Evolutionary conservation across 208 protist species (phyloP).

Genomic region (Leishmania aethiopica): DNA sequence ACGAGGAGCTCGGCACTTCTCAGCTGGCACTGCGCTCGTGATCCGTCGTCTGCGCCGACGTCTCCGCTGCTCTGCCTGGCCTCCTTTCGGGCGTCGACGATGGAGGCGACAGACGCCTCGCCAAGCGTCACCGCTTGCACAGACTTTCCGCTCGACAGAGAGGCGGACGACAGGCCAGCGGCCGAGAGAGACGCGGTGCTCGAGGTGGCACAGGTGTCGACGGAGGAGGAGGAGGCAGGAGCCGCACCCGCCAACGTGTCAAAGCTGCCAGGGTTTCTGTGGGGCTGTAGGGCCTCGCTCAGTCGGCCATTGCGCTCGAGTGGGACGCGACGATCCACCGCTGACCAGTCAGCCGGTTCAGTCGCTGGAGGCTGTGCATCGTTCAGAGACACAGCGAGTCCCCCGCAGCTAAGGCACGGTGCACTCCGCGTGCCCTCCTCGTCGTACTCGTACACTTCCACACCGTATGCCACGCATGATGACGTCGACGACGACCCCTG

Average conservation of each 20-base stretch:
- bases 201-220: no score
- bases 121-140: not conserved
- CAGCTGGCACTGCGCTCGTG: not conserved
- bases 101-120: not conserved
- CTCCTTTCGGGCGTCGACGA: not conserved
- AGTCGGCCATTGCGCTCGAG: not conserved
- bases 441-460: conserved; percentile 14
- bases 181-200: not conserved
- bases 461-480: conserved; percentile 4
- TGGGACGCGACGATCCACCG: not conserved
- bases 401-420: not conserved
- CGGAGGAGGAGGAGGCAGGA: not conserved
- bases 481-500: not conserved
- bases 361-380: not conserved
- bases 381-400: not conserved
- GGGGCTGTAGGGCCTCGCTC: not conserved
- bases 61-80: not conserved
- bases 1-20: not conserved
- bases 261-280: not conserved
- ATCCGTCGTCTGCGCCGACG: not conserved
- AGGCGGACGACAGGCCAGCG: no score
- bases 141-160: not conserved
- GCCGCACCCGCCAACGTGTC: not conserved
- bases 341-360: not conserved
- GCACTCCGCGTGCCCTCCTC: conserved; percentile 11